Conservation (phyloP, 2,329 filamentous ascomycete species). For the Aspergillus sp. region DNA sequence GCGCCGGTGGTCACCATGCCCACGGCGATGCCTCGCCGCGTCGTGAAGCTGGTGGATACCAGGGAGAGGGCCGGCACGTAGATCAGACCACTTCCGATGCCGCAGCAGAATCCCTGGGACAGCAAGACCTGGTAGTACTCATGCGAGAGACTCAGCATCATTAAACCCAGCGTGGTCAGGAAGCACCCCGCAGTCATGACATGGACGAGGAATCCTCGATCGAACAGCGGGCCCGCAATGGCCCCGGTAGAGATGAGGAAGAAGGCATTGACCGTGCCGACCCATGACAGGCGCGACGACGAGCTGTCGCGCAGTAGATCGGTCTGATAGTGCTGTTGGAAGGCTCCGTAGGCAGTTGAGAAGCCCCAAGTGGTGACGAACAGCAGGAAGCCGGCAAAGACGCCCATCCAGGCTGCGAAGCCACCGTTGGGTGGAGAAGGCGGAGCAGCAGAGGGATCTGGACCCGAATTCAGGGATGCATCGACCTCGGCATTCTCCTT, state of each 20-base stretch:
- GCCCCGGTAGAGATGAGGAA: conserved; percentile 46
- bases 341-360: conserved; percentile 22
- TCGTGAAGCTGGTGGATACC: conserved; percentile 60
- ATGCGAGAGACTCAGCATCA: conserved; percentile 45
- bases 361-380: conserved; percentile 23
- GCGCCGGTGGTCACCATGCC: conserved; percentile 54
- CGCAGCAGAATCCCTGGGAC: conserved; percentile 46
- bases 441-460: neutral
- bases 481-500: too few species aligned
- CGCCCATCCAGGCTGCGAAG: conserved; percentile 19
- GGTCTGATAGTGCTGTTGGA: conserved; percentile 26
- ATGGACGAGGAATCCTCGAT: conserved; percentile 40
- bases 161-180: conserved; percentile 43
- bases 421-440: conserved; percentile 17
- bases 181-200: conserved; percentile 40
- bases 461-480: too few species aligned
- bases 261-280: conserved; percentile 45
- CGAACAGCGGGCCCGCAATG: conserved; percentile 46
- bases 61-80: conserved; percentile 61
- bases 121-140: conserved; percentile 48
- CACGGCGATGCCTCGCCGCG: conserved; percentile 52
- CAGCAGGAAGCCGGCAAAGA: conserved; percentile 20
- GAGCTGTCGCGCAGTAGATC: conserved; percentile 18
- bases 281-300: conserved; percentile 44
- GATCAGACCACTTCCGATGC: conserved; percentile 55